phyloP scores from a whole-genome alignment of 169 alveolate species.

The Eimeria falciformis region DNA sequence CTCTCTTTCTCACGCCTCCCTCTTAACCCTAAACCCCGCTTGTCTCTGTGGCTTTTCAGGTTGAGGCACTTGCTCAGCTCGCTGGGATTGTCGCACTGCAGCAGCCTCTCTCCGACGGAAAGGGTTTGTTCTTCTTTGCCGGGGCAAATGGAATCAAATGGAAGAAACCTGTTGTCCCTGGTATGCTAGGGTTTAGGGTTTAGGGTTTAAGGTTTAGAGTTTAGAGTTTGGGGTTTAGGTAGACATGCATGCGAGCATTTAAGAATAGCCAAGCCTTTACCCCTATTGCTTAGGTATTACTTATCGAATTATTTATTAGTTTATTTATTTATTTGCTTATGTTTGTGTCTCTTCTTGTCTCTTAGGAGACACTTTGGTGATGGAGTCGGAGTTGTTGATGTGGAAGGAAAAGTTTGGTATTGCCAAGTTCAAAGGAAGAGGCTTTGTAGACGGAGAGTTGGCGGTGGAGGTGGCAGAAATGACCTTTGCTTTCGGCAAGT shows the following conservation, averaged over 20 bases:
- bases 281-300: too few species aligned
- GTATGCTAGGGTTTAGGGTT: slow-evolving; percentile 61
- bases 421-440: slow-evolving; percentile 82
- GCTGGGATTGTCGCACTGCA: slow-evolving; percentile 83
- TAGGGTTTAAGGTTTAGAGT: not conserved
- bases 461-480: slow-evolving; percentile 80
- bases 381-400: slow-evolving; percentile 81
- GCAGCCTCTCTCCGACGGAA: slow-evolving; percentile 78
- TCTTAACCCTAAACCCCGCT: not conserved
- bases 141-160: slow-evolving; percentile 85
- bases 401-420: slow-evolving; percentile 82
- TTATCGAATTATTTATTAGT: not conserved
- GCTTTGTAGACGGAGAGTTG: slow-evolving; percentile 80
- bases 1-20: not conserved
- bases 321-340: not conserved
- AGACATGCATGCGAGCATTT: not conserved
- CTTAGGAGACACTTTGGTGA: slow-evolving; percentile 84
- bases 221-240: not conserved
- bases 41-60: slow-evolving; percentile 26
- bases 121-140: slow-evolving; percentile 82
- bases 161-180: slow-evolving; percentile 85
- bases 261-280: too few species aligned
- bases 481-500: slow-evolving; percentile 80
- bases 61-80: slow-evolving; percentile 85
- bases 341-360: too few species aligned